phyloP scores from a whole-genome alignment of 441 rosid species.

The Mallotus repandus region DNA sequence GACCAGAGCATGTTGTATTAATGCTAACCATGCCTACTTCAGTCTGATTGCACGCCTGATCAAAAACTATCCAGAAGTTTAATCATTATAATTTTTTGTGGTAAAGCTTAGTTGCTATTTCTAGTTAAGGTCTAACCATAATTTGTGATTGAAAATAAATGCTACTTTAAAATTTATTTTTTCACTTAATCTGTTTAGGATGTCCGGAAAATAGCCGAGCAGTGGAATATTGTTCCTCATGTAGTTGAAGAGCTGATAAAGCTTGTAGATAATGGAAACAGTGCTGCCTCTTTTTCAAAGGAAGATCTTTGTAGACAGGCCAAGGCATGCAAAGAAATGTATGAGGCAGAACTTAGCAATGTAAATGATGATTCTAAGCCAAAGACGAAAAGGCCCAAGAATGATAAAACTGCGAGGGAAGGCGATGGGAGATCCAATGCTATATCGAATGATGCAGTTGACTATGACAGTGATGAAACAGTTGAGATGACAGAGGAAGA shows the following conservation, averaged over 20 bases:
- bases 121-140: background rate
- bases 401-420: slow-evolving; percentile 18
- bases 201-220: slow-evolving; percentile 49
- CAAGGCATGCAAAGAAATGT: slow-evolving; percentile 55
- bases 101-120: background rate
- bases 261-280: slow-evolving; percentile 37
- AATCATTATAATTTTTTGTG: background rate
- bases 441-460: slow-evolving; percentile 27
- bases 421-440: slow-evolving; percentile 23
- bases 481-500: slow-evolving; percentile 95
- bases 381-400: slow-evolving; percentile 26
- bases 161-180: background rate
- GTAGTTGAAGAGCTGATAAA: slow-evolving; percentile 73
- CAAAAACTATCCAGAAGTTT: background rate
- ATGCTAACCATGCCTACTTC: slow-evolving; percentile 3
- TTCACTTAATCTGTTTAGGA: slow-evolving; percentile 41
- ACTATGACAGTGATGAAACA: slow-evolving; percentile 82
- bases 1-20: background rate
- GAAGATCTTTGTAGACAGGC: slow-evolving; percentile 58
- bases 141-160: background rate
- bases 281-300: slow-evolving; percentile 35
- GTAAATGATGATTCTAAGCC: slow-evolving; percentile 19
- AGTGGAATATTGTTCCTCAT: slow-evolving; percentile 85
- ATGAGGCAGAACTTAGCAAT: slow-evolving; percentile 51
- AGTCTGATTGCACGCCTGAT: background rate